Evolutionary conservation across 257 asterid species (phyloP).

Genomic region (Anisodus tanguticus): DNA sequence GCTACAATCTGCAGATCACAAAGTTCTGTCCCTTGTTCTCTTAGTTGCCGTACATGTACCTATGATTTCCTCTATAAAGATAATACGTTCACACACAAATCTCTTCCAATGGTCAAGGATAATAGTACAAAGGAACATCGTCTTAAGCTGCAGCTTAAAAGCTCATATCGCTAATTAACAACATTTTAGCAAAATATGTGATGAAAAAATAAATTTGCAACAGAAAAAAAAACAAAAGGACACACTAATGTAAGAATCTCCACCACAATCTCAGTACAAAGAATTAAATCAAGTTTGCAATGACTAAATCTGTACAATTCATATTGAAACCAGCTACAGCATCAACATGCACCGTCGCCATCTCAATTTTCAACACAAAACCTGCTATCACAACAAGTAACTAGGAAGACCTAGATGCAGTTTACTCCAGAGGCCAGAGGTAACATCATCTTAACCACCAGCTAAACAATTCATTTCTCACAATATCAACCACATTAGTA

Average conservation of each 20-base stretch:
- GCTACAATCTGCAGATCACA: not conserved
- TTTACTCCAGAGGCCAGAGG: not conserved
- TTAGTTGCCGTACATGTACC: not conserved
- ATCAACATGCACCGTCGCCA: not conserved
- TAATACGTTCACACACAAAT: not conserved
- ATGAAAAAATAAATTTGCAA: not conserved
- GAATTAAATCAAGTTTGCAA: constrained; percentile 5
- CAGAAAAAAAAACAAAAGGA: not conserved
- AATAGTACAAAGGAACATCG: not conserved
- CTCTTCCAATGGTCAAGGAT: not conserved
- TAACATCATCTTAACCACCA: not conserved
- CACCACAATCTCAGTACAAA: not conserved
- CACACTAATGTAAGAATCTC: not conserved
- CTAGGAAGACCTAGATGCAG: constrained; percentile 1
- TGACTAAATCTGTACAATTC: not conserved
- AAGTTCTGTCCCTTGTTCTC: not conserved
- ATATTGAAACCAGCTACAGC: not conserved
- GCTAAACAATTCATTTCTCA: constrained; percentile 4
- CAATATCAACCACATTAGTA: not conserved
- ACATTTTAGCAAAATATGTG: not conserved
- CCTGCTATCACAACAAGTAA: not conserved
- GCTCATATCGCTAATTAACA: not conserved
- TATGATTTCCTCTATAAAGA: constrained; percentile 10
- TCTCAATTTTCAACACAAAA: not conserved
- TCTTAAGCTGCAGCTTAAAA: not conserved